Conservation (phyloP, 768 basidiomycete species). For the Macrolepiota fuliginosa region DNA sequence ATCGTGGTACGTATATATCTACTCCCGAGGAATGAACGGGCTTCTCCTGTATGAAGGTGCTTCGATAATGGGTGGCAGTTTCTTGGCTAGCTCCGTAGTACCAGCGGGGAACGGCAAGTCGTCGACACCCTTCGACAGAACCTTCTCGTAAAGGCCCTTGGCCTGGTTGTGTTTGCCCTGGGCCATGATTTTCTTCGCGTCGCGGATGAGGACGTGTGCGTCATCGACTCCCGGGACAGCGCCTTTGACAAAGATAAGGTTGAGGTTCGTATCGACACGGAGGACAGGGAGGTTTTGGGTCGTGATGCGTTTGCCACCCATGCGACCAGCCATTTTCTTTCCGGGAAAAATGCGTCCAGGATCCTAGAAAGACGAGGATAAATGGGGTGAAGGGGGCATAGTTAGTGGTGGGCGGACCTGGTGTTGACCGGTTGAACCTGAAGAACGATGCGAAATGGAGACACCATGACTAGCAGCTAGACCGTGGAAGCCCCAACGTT, state of each 20-base stretch:
- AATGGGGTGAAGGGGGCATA: background rate
- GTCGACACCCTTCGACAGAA: slow-evolving; percentile 78
- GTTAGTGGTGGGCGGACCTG: slow-evolving; percentile 55
- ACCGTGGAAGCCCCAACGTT: slow-evolving; percentile 92
- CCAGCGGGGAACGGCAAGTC: slow-evolving; percentile 93
- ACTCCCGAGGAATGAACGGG: slow-evolving; percentile 78
- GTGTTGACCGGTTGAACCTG: slow-evolving; percentile 92
- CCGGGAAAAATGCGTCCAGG: slow-evolving; percentile 96
- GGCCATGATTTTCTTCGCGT: slow-evolving; percentile 86
- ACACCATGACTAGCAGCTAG: slow-evolving; percentile 94
- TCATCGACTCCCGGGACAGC: slow-evolving; percentile 88
- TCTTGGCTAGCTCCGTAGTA: slow-evolving; percentile 69
- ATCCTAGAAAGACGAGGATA: slow-evolving; percentile 52
- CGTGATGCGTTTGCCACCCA: slow-evolving; percentile 83
- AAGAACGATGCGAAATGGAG: slow-evolving; percentile 89
- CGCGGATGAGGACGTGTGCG: slow-evolving; percentile 79
- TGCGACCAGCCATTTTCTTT: slow-evolving; percentile 96
- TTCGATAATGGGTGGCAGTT: slow-evolving; percentile 62
- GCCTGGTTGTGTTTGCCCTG: slow-evolving; percentile 62
- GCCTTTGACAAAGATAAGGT: slow-evolving; percentile 91
- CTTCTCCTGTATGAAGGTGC: slow-evolving; percentile 72
- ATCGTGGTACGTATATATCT: slow-evolving; percentile 19
- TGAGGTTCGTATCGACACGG: slow-evolving; percentile 80
- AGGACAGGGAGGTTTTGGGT: slow-evolving; percentile 87
- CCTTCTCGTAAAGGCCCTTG: slow-evolving; percentile 71